phyloP scores from a whole-genome alignment of 768 basidiomycete genomes.

The Russula griseocarnosa region DNA sequence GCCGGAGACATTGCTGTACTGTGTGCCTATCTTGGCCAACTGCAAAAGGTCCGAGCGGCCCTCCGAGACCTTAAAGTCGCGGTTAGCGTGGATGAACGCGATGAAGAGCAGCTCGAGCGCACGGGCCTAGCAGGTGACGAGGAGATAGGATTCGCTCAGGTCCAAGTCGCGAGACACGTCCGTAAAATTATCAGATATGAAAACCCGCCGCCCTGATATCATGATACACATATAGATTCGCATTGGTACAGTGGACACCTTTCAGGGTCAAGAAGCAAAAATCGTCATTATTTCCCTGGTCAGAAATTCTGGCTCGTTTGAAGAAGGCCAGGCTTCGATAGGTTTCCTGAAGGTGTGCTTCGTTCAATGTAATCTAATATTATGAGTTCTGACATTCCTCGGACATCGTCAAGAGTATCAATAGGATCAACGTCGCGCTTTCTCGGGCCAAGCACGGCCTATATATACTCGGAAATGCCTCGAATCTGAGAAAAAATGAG shows the following conservation, averaged over 20 bases:
- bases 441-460: constrained; percentile 73
- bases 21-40: constrained; percentile 51
- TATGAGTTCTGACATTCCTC: constrained; percentile 34
- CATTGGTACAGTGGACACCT: constrained; percentile 73
- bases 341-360: constrained; percentile 66
- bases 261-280: constrained; percentile 70
- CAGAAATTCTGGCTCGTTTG: constrained; percentile 56
- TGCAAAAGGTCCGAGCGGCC: constrained; percentile 44
- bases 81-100: constrained; percentile 65
- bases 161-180: constrained; percentile 53
- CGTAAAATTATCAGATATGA: constrained; percentile 23
- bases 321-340: constrained; percentile 42
- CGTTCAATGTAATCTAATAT: not conserved
- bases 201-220: not conserved
- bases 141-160: constrained; percentile 40
- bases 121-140: constrained; percentile 44
- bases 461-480: constrained; percentile 66
- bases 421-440: constrained; percentile 52
- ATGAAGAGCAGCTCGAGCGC: constrained; percentile 56
- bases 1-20: constrained; percentile 53
- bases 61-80: constrained; percentile 45
- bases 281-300: constrained; percentile 74
- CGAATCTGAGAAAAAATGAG: constrained; percentile 46
- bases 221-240: constrained; percentile 44
- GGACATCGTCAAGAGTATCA: constrained; percentile 32